A percentile compares a stretch with the other conserved stretches of the same genome.
These are phyloP conservation scores for Talaromyces stipitatus DNA, from an alignment of 495 filamentous ascomycete genomes.

Conservation along the genomic window DNA sequence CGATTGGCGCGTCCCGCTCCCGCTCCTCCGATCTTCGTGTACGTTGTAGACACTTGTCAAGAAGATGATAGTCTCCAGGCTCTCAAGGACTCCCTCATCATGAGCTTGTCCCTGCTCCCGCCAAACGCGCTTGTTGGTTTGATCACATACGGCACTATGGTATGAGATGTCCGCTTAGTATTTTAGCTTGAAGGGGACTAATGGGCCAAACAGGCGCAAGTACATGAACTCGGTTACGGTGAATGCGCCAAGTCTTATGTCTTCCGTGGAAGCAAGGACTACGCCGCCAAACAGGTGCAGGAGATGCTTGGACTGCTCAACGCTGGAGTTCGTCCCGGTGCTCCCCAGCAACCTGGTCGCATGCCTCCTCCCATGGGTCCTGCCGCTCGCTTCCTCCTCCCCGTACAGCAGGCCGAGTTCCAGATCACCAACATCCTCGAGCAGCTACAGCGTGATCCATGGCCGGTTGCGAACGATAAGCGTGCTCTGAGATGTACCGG, in stretches of 20 bases:
- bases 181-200: constrained; percentile 13
- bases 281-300: constrained; percentile 91
- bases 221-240: constrained; percentile 96
- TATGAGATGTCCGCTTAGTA: constrained; percentile 23
- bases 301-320: constrained; percentile 89
- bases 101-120: constrained; percentile 92
- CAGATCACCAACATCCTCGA: constrained; percentile 96
- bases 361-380: constrained; percentile 66
- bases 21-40: constrained; percentile 92
- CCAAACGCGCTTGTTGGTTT: constrained; percentile 90
- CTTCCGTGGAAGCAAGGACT: constrained; percentile 97
- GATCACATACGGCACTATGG: constrained; percentile 97
- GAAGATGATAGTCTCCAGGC: constrained; percentile 96
- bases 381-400: constrained; percentile 84
- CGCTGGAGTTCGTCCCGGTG: constrained; percentile 64
- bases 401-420: constrained; percentile 94
- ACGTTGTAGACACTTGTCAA: constrained; percentile 97
- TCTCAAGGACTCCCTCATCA: constrained; percentile 90
- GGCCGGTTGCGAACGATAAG: constrained; percentile 94
- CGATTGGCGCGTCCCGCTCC: constrained; percentile 86
- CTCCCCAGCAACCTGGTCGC: constrained; percentile 73
- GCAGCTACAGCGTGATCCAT: constrained; percentile 94
- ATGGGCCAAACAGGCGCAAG: constrained; percentile 62
- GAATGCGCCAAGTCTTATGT: constrained; percentile 99
- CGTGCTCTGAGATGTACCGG: constrained; percentile 90